Base-by-base conservation (phyloP, 352 stramenopile species). In the Paralagenidium karlingii region DNA sequence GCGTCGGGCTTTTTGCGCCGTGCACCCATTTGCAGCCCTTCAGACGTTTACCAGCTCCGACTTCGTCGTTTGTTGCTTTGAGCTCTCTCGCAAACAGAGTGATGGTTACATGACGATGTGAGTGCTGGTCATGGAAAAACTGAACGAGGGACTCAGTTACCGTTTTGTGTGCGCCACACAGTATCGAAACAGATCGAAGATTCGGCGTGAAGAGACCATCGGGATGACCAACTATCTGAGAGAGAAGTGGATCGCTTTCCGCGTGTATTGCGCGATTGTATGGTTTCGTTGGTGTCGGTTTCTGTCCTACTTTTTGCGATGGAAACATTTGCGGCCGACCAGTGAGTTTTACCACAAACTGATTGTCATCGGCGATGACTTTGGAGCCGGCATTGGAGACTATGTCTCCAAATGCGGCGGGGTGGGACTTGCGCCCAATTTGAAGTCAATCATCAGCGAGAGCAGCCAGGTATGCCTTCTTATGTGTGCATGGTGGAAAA, bases 341-440 rank as follows among this genome's bases (percentile, higher is more conserved):
- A 67, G 40, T 34, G 54, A 91, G 49, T 91, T 77, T 40, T 71
- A 74, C 37, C 77, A 91, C 55, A 91, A 91, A 46, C 57, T 81
- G 29, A 69, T 88, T 40, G 52, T 91, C 43, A 79, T 91, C 45
- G 77, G 74, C 25, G 77, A 91, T 43, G 77, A 85, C 52, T 91
- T 91, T 45, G 77, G 74, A 24, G 74, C 77, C 3, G 77, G 74
- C 3, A 44, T 86, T 24, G 74, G 77, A 38, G 77, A 91, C 52
- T 85, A 80, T 43, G 50, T 91, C 36, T 81, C 67, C 7, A 52
- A 88, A 28, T 58, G 54, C 21, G 58, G 40, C 19, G 38, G 49
- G 16, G 70, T 56, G 0, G 74, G 70, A 6, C 49, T 88, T 24
- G 58, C 74, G 9, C 40, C 60, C 26, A 63, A 86, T 49, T 58